Evolutionary conservation across 768 basidiomycete genomes (phyloP).

Genomic region (Pulveroboletus sp.): DNA sequence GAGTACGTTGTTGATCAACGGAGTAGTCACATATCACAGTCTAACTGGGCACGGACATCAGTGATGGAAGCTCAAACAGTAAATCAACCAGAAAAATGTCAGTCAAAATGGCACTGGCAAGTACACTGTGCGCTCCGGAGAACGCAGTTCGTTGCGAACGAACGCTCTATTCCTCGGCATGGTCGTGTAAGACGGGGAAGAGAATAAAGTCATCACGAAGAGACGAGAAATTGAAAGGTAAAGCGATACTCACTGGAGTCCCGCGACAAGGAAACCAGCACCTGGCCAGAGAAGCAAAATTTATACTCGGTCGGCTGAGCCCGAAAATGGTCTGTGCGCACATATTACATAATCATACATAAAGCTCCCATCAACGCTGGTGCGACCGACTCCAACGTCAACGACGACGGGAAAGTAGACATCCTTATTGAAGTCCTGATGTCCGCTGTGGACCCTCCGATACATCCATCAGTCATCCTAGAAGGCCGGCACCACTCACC

Average conservation of each 20-base stretch:
- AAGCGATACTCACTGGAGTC: constrained; percentile 11
- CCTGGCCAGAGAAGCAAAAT: constrained; percentile 9
- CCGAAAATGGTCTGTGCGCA: constrained; percentile 31
- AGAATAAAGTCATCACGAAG: constrained; percentile 70
- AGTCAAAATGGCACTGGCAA: constrained; percentile 90
- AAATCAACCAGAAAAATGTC: constrained; percentile 32
- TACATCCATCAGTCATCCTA: not conserved
- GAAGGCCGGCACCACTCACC: constrained; percentile 16
- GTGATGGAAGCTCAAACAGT: constrained; percentile 3
- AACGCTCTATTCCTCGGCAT: constrained; percentile 80
- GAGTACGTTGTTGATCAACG: not conserved
- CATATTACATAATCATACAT: constrained; percentile 22
- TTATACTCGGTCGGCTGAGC: constrained; percentile 25
- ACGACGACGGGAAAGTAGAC: constrained; percentile 13
- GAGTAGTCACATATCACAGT: not conserved
- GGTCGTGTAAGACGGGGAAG: constrained; percentile 91
- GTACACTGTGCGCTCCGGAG: constrained; percentile 63
- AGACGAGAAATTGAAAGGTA: not conserved
- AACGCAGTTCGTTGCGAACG: constrained; percentile 73
- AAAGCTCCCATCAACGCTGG: constrained; percentile 2
- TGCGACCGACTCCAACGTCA: constrained; percentile 12
- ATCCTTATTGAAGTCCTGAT: constrained; percentile 10
- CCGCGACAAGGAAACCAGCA: not conserved
- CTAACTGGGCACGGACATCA: constrained; percentile 12
- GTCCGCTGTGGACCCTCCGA: constrained; percentile 15